Base-by-base conservation (phyloP, 805 yeast species). In the Kuraishia piskuri region DNA sequence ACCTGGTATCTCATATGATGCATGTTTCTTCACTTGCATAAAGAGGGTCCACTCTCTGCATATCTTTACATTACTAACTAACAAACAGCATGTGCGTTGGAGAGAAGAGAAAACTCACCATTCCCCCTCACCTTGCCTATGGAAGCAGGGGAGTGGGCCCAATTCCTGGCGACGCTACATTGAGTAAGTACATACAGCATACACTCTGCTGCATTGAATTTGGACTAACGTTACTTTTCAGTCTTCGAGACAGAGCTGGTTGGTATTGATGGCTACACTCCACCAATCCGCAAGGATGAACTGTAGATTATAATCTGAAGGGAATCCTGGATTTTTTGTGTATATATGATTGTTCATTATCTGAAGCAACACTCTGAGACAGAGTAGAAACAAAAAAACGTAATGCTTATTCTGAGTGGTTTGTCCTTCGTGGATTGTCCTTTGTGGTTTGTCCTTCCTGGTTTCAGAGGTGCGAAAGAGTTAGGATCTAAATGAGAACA, bases 101-200 rank as follows among this genome's bases (percentile, higher is more conserved):
- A 49, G 97, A 90, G 68, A 76, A 84, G 71, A 79, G 97, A 65
- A 84, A 78, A 59, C 74, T 90, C 60, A 79, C 82, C 25, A 88
- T 91, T 64, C 96, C 97, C 49, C 78, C 95, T 5, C 75, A 77
- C 31, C 68, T 89, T 59, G 97, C 80, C 7, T 90, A 90, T 61
- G 97, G 97, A 52, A 68, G 71, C 25, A 66, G 83, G 53, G 95
- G 90, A 50, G 83, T 88, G 52, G 85, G 84, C 50, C 84, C 79
- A 53, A 86, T 86, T 64, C 96, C 96, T 9, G 84, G 88, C 7
- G 80, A 81, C 59, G 83, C 97, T 6, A 87, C 86, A 49, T 74
- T 90, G 64, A 55, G 63, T 52, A 45, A 23, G 56, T 54, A 40
- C 37, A 25, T 20, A 31, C 9, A 6, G 3, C 17, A 31, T 31